These are phyloP conservation scores for Fusarium nematophilum DNA, from an alignment of 2,329 filamentous ascomycete species.

Conservation along the genomic window DNA sequence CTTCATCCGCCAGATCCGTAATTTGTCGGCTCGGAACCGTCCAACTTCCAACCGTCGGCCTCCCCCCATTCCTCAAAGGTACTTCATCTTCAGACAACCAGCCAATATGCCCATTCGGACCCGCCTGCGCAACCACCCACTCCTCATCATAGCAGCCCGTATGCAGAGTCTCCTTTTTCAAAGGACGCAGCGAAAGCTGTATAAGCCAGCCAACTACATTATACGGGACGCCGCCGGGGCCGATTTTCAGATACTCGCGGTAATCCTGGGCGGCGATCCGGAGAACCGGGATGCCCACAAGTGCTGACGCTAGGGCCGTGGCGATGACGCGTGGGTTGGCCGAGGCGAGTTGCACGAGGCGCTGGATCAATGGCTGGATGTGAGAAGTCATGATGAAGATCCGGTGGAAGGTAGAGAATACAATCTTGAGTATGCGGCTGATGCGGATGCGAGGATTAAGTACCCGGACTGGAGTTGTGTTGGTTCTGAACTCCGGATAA, in stretches of 20 bases:
- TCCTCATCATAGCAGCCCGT: conserved; percentile 11
- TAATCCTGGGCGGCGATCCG: conserved; percentile 22
- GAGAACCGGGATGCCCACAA: conserved; percentile 18
- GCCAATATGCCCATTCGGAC: conserved; percentile 15
- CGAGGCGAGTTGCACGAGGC: not conserved
- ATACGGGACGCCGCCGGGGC: conserved; percentile 19
- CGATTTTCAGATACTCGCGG: conserved; percentile 26
- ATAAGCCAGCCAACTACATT: conserved; percentile 28
- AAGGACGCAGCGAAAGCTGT: conserved; percentile 21
- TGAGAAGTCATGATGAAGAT: conserved; percentile 17
- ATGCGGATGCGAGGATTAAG: no score
- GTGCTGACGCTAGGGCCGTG: not conserved
- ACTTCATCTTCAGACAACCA: conserved; percentile 26
- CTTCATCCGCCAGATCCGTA: conserved; percentile 14
- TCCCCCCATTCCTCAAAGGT: conserved; percentile 19
- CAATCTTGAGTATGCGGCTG: no score
- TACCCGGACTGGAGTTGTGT: no score
- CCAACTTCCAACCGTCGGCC: conserved; percentile 22
- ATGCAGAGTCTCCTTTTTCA: conserved; percentile 22
- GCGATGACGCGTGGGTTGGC: conserved; percentile 10
- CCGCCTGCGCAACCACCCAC: not conserved
- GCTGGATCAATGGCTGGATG: conserved; percentile 4
- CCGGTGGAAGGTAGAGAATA: no score
- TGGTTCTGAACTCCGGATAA: no score
- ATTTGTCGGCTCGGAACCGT: conserved; percentile 32